These are phyloP conservation scores for Talaromyces thailandensis DNA, from an alignment of 495 filamentous ascomycete genomes.

Conservation along the genomic window DNA sequence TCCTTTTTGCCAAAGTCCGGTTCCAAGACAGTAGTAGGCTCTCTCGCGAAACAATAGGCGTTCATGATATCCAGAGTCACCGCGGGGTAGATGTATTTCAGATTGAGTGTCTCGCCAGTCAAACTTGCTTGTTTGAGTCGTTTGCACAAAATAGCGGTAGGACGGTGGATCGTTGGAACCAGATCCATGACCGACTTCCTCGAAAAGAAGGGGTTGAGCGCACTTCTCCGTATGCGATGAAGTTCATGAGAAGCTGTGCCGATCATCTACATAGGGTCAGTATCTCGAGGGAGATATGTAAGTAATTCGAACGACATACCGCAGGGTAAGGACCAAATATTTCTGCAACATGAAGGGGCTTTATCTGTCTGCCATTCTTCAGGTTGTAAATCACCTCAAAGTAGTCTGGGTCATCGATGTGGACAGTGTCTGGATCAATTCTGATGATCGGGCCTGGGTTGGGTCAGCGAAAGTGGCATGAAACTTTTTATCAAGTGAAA, in stretches of 20 bases:
- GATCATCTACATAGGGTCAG: conserved; percentile 16
- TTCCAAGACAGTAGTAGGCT: conserved; percentile 1
- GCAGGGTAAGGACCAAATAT: neutral
- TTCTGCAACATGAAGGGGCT: neutral
- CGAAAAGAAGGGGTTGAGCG: conserved; percentile 14
- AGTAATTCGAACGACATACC: neutral
- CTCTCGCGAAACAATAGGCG: conserved; percentile 26
- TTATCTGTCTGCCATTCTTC: conserved; percentile 9
- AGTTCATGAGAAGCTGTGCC: conserved; percentile 20
- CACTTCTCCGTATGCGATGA: conserved; percentile 19
- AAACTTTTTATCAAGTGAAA: neutral
- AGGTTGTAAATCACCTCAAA: conserved; percentile 26
- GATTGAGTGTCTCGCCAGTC: neutral
- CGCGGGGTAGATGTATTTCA: conserved; percentile 8
- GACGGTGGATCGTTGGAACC: neutral
- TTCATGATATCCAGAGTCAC: conserved; percentile 34
- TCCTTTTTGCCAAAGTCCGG: neutral
- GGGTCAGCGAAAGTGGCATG: neutral
- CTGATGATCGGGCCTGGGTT: conserved; percentile 42
- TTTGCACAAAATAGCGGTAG: neutral
- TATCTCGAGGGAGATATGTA: neutral
- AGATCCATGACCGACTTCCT: neutral
- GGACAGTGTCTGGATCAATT: conserved; percentile 41
- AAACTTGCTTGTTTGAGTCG: neutral
- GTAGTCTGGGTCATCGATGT: conserved; percentile 26